Base-by-base conservation (phyloP, 257 asterid genomes). In the Lavandula angustifolia region DNA sequence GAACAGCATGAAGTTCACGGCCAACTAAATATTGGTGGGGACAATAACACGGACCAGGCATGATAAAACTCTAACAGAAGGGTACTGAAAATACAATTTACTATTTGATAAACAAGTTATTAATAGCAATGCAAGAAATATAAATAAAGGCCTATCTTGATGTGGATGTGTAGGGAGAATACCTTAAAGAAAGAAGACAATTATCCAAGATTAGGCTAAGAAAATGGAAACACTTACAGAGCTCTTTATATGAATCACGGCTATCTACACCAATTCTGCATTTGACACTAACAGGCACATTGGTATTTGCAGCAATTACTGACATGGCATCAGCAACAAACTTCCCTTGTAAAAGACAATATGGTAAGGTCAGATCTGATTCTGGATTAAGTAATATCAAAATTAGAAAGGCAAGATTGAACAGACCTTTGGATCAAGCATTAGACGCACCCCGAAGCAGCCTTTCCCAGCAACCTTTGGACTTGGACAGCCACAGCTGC, bases 401-500 rank as follows among this genome's bases (percentile, higher is more conserved):
- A 48, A 63, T 34, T 33, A 61, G 60, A 46, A 43, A 63, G 62
- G 52, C 49, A 63, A 67, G 63, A 66, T 40, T 34, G 16, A 29
- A 67, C 89, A 75, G 50, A 92, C 98, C 97, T 92, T 84, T 58
- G 98, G 98, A 68, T 89, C 95, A 78, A 89, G 96, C 98, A 92
- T 92, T 71, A 85, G 89, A 49, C 94, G 87, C 65, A 75, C 97
- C 40, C 98, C 97, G 50, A 92, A 92, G 73, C 98, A 92, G 66
- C 98, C 98, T 77, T 92, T 88, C 65, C 98, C 96, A 80, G 97
- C 98, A 72, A 89, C 97, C 77, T 77, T 92, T 2, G 96, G 88
- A 64, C 97, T 89, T 58, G 98, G 97, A 71, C 98, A 92, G 59
- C 98, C 98, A 72, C 98, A 92, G 68, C 98, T 92, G 89, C 46